Conservation (phyloP, 768 basidiomycete genomes). For the Termitomyces sp. region DNA sequence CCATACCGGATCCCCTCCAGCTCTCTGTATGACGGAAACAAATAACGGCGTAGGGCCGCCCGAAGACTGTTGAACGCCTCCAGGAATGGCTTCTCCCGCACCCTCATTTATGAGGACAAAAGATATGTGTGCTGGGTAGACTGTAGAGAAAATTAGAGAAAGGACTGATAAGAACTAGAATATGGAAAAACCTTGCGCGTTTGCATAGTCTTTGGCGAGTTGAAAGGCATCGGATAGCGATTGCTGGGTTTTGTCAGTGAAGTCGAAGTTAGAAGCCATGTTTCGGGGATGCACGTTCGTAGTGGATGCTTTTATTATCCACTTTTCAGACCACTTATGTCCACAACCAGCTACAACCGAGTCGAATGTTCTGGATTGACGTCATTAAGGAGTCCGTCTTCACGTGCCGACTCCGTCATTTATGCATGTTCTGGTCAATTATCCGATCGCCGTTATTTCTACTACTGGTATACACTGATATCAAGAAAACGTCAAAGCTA, state of each 20-base stretch:
- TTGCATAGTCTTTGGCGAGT: slow-evolving; percentile 77
- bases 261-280: slow-evolving; percentile 62
- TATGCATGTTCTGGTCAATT: too few relatives aligned
- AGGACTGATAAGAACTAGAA: not conserved
- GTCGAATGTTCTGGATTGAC: slow-evolving; percentile 10
- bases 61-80: slow-evolving; percentile 22
- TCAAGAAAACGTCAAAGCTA: slow-evolving; percentile 5
- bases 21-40: slow-evolving; percentile 68
- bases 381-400: not conserved
- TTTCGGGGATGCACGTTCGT: not conserved
- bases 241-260: slow-evolving; percentile 81
- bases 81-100: slow-evolving; percentile 26
- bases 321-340: not conserved
- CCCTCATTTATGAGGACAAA: slow-evolving; percentile 75
- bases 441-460: too few relatives aligned
- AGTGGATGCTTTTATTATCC: not conserved
- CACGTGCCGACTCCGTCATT: not conserved
- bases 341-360: not conserved
- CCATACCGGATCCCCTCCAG: slow-evolving; percentile 81
- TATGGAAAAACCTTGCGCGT: slow-evolving; percentile 66
- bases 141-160: slow-evolving; percentile 28
- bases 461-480: too few relatives aligned
- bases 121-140: slow-evolving; percentile 80
- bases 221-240: slow-evolving; percentile 68
- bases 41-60: slow-evolving; percentile 53